Percentiles rank a stretch among this genome's conserved stretches.
Evolutionary conservation across 148 eudicot genomes (phyloP).

Genomic region (Bassia scoparia): DNA sequence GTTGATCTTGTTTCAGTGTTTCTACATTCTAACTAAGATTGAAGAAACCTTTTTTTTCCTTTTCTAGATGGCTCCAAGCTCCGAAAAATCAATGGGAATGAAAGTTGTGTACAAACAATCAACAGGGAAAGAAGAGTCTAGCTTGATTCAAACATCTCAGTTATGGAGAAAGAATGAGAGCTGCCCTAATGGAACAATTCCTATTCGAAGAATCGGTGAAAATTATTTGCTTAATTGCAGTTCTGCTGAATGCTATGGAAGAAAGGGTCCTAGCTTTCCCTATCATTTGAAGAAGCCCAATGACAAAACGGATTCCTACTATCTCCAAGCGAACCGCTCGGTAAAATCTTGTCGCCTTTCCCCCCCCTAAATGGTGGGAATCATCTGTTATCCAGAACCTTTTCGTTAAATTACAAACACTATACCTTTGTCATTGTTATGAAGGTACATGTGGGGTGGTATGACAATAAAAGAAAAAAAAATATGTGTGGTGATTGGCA

Average conservation of each 20-base stretch:
- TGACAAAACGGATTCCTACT: constrained; percentile 1
- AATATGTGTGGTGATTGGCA: neutral
- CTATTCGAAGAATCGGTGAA: constrained; percentile 17
- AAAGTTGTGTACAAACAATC: constrained; percentile 13
- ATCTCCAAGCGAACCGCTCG: constrained; percentile 16
- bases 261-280: constrained; percentile 30
- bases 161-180: constrained; percentile 31
- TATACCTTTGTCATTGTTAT: neutral
- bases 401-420: neutral
- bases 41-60: neutral
- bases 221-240: constrained; percentile 5
- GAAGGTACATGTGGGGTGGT: neutral
- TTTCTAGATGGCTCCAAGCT: constrained; percentile 24
- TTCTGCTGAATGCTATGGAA: constrained; percentile 7
- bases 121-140: neutral
- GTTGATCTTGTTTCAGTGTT: too few species aligned
- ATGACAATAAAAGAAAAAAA: neutral
- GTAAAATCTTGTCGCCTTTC: constrained; percentile 13
- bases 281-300: constrained; percentile 12
- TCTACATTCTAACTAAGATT: too few species aligned
- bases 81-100: constrained; percentile 5
- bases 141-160: constrained; percentile 21
- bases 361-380: neutral
- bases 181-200: constrained; percentile 30
- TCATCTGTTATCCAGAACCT: neutral